Conservation (phyloP, 805 yeast species). For the Alloascoidea hylecoeti region DNA sequence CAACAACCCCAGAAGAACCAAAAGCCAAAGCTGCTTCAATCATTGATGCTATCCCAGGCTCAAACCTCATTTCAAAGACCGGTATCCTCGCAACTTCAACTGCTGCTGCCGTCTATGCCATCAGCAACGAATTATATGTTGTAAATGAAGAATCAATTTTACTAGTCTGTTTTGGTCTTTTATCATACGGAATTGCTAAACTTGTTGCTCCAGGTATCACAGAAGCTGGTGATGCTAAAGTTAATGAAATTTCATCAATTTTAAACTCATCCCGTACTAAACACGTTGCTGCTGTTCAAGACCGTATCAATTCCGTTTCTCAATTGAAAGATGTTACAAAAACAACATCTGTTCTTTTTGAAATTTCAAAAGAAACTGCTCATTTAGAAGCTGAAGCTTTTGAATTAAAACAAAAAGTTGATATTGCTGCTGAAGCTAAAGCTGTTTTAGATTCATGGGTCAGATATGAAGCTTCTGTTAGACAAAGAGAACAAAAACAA, state of each 20-base stretch:
- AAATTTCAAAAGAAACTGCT: slow-evolving; percentile 93
- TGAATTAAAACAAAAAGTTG: slow-evolving; percentile 84
- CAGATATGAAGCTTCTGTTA: slow-evolving; percentile 91
- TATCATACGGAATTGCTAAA: slow-evolving; percentile 66
- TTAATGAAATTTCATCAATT: slow-evolving; percentile 65
- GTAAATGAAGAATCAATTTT: slow-evolving; percentile 89
- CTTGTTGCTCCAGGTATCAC: slow-evolving; percentile 89
- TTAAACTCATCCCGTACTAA: slow-evolving; percentile 79
- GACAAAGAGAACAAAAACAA: slow-evolving; percentile 92
- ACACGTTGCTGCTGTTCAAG: slow-evolving; percentile 88
- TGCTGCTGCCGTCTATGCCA: slow-evolving; percentile 89
- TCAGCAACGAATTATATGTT: slow-evolving; percentile 85
- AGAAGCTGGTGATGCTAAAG: slow-evolving; percentile 83
- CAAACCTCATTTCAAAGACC: slow-evolving; percentile 76
- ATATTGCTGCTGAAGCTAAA: slow-evolving; percentile 82
- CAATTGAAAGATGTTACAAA: slow-evolving; percentile 85
- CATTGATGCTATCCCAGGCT: slow-evolving; percentile 89
- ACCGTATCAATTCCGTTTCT: slow-evolving; percentile 78
- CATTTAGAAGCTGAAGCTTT: slow-evolving; percentile 89
- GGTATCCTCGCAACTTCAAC: slow-evolving; percentile 91
- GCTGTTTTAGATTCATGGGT: slow-evolving; percentile 97
- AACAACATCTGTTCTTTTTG: slow-evolving; percentile 85
- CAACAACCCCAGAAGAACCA: slow-evolving; percentile 43
- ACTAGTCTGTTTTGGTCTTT: slow-evolving; percentile 66
- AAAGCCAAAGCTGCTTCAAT: slow-evolving; percentile 82